Evolutionary conservation across 768 basidiomycete species (phyloP).

Genomic region (Mycena maculata): DNA sequence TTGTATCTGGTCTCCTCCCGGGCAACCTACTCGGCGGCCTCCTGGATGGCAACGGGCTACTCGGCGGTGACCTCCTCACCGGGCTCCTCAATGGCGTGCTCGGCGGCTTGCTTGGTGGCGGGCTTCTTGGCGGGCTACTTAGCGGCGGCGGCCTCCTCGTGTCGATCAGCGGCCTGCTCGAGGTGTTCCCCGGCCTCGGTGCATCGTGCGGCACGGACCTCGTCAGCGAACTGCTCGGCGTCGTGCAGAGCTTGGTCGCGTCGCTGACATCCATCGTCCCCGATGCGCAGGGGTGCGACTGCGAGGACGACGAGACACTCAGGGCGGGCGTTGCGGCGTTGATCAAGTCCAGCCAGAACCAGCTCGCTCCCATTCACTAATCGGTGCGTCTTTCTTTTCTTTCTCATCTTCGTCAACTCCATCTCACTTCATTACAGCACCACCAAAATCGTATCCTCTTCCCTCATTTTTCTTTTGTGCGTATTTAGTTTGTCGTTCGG

Average conservation of each 20-base stretch:
- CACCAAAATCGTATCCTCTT: not conserved
- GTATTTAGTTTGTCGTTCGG: too few relatives aligned
- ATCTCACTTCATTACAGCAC: not conserved
- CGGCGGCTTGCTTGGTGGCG: constrained; percentile 3
- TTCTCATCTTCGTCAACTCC: not conserved
- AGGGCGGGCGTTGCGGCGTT: constrained; percentile 4
- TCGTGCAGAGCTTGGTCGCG: constrained; percentile 17
- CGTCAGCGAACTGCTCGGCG: constrained; percentile 19
- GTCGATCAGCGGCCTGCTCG: constrained; percentile 21
- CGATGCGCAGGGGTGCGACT: constrained; percentile 10
- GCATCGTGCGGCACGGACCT: constrained; percentile 17
- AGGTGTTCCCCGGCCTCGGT: constrained; percentile 4
- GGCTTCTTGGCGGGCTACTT: not conserved
- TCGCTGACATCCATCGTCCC: constrained; percentile 6
- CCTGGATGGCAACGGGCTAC: not conserved
- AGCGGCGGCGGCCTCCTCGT: constrained; percentile 2
- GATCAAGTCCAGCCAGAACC: constrained; percentile 13
- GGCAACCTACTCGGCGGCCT: constrained; percentile 1
- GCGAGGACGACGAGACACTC: not conserved
- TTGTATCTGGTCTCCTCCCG: not conserved
- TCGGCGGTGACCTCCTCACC: not conserved
- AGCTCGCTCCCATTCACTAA: constrained; percentile 12
- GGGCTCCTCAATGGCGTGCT: not conserved
- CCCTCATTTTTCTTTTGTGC: not conserved
- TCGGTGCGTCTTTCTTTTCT: not conserved